These are phyloP conservation scores for Halophytophthora polymorphica DNA, from an alignment of 352 stramenopile genomes.

Conservation along the genomic window DNA sequence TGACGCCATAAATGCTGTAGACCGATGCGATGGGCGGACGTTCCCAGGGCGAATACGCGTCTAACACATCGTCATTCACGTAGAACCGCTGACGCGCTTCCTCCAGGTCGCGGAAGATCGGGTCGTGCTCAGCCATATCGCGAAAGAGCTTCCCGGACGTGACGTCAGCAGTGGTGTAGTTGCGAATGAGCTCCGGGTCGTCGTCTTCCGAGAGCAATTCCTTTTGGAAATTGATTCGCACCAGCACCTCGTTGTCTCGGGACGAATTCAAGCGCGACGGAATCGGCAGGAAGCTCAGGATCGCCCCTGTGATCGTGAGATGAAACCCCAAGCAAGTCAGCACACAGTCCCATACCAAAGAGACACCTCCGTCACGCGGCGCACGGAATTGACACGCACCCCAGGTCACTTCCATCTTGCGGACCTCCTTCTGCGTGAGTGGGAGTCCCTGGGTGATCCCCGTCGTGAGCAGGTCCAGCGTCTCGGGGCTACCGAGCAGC, in stretches of 20 bases:
- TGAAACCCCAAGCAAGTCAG: neutral
- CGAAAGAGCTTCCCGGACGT: slow-evolving; percentile 66
- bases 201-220: slow-evolving; percentile 10
- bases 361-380: neutral
- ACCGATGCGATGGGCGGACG: slow-evolving; percentile 68
- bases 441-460: slow-evolving; percentile 64
- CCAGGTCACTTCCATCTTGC: slow-evolving; percentile 69
- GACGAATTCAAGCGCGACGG: slow-evolving; percentile 42
- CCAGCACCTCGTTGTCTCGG: slow-evolving; percentile 54
- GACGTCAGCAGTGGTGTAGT: slow-evolving; percentile 71
- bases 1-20: slow-evolving; percentile 77
- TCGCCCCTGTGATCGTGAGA: slow-evolving; percentile 35
- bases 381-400: slow-evolving; percentile 22
- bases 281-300: slow-evolving; percentile 72
- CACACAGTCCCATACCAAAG: too few relatives aligned
- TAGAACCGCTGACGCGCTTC: slow-evolving; percentile 61
- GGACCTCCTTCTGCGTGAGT: slow-evolving; percentile 61
- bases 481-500: slow-evolving; percentile 65
- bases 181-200: slow-evolving; percentile 23
- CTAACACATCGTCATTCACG: slow-evolving; percentile 56
- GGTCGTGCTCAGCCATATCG: slow-evolving; percentile 60
- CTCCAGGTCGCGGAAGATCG: slow-evolving; percentile 64
- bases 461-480: slow-evolving; percentile 64
- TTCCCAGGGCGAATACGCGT: slow-evolving; percentile 56
- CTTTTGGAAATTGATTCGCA: slow-evolving; percentile 43